These are phyloP conservation scores for Termitomyces sp. DNA, from an alignment of 768 basidiomycete genomes.

Conservation along the genomic window DNA sequence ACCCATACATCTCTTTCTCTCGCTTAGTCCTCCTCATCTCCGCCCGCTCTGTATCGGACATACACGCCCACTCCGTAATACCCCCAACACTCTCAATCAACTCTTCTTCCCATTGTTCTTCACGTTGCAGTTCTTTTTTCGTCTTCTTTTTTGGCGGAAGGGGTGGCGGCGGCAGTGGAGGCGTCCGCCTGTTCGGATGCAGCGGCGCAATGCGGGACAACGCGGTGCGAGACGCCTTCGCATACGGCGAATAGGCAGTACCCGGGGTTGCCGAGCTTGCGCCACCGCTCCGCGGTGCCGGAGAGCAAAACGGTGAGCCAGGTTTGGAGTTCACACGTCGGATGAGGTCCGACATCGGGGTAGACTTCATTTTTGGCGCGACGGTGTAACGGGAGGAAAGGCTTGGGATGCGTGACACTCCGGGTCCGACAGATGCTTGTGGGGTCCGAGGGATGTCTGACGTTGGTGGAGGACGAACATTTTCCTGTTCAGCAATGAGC, in stretches of 20 bases:
- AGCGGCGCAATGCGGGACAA: conserved; percentile 73
- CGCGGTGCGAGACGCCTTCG: conserved; percentile 59
- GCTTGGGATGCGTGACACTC: conserved; percentile 15
- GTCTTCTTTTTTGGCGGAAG: conserved; percentile 73
- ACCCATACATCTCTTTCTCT: conserved; percentile 58
- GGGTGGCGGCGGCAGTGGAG: conserved; percentile 68
- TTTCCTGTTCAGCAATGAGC: conserved; percentile 22
- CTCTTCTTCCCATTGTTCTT: conserved; percentile 82
- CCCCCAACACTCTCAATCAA: conserved; percentile 71
- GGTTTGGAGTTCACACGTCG: conserved; percentile 66
- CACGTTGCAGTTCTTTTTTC: conserved; percentile 72
- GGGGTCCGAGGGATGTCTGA: conserved; percentile 9
- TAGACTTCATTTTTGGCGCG: conserved; percentile 45
- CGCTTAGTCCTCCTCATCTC: conserved; percentile 56
- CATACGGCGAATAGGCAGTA: conserved; percentile 56
- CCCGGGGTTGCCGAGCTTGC: conserved; percentile 17
- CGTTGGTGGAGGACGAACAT: conserved; percentile 16
- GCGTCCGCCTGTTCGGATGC: conserved; percentile 68
- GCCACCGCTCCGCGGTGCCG: conserved; percentile 18
- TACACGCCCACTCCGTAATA: conserved; percentile 49
- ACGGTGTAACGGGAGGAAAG: conserved; percentile 40
- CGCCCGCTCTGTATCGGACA: conserved; percentile 48
- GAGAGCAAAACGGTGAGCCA: conserved; percentile 51
- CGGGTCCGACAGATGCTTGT: conserved; percentile 7
- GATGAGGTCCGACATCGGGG: conserved; percentile 75